Percentiles rank a stretch among this genome's conserved stretches.
Evolutionary conservation across 2,329 filamentous ascomycete species (phyloP).

Genomic region (Penicillium sp.): DNA sequence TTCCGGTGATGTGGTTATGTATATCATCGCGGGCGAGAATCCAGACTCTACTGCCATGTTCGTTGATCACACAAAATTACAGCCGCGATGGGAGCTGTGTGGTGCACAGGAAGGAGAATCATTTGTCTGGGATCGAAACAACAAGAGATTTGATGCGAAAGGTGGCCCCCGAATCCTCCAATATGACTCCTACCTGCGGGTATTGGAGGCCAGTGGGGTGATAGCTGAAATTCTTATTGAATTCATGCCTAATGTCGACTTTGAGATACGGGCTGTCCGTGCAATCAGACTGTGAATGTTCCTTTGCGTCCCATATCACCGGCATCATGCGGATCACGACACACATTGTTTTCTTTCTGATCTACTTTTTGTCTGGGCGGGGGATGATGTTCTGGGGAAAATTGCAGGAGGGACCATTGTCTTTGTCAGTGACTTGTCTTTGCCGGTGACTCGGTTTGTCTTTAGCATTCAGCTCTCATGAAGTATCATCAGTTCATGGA

Average conservation of each 20-base stretch:
- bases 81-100: neutral
- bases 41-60: neutral
- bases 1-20: neutral
- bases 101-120: neutral
- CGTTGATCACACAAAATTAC: neutral
- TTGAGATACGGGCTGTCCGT: neutral
- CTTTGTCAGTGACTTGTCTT: neutral
- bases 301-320: neutral
- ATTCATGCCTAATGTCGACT: neutral
- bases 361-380: neutral
- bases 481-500: neutral
- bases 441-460: neutral
- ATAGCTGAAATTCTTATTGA: accelerated
- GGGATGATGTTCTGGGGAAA: neutral
- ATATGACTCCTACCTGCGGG: neutral
- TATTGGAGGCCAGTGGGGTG: neutral
- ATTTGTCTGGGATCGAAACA: neutral
- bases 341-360: neutral
- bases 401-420: neutral
- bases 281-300: neutral
- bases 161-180: neutral
- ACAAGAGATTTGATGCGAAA: neutral
- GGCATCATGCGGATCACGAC: neutral
- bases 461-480: neutral
- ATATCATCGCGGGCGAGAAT: neutral